phyloP scores from a whole-genome alignment of 2,329 filamentous ascomycete species.

The Westerdykella aurantiaca region DNA sequence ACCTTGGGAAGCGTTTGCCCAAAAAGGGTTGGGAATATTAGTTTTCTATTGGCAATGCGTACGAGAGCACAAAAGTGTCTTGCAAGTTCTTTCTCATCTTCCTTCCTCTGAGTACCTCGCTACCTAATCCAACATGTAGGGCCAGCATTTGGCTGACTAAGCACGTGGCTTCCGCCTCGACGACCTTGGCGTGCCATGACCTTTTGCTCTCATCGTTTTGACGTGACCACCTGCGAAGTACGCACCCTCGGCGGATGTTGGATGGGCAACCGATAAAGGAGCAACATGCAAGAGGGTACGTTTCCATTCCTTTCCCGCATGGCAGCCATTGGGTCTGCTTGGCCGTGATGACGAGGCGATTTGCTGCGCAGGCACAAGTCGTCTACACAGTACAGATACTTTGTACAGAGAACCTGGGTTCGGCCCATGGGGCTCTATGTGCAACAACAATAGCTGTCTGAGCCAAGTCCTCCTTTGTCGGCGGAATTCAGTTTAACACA shows the following conservation, averaged over 20 bases:
- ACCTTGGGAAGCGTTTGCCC: background rate
- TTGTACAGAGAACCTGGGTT: slow-evolving; percentile 16
- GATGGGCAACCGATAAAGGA: too few species aligned
- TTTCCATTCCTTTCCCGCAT: background rate
- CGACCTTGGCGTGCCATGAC: too few species aligned
- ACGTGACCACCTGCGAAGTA: too few species aligned
- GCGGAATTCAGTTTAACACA: too few species aligned
- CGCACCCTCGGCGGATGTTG: too few species aligned
- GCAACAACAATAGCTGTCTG: slow-evolving; percentile 5
- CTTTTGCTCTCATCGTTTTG: too few species aligned
- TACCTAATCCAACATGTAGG: too few species aligned
- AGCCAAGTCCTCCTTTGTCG: background rate
- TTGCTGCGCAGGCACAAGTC: background rate
- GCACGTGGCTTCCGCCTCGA: too few species aligned
- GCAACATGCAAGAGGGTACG: background rate
- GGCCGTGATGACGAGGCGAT: slow-evolving; percentile 5
- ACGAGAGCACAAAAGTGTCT: background rate
- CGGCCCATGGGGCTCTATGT: slow-evolving; percentile 3
- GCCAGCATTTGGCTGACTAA: too few species aligned
- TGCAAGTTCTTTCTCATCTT: background rate
- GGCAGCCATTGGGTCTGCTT: background rate
- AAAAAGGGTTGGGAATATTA: background rate
- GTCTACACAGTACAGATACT: slow-evolving; percentile 13
- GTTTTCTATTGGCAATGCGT: background rate
- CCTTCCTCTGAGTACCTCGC: too few species aligned